Conservation (phyloP, 768 basidiomycete genomes). For the Podaxis sp. region DNA sequence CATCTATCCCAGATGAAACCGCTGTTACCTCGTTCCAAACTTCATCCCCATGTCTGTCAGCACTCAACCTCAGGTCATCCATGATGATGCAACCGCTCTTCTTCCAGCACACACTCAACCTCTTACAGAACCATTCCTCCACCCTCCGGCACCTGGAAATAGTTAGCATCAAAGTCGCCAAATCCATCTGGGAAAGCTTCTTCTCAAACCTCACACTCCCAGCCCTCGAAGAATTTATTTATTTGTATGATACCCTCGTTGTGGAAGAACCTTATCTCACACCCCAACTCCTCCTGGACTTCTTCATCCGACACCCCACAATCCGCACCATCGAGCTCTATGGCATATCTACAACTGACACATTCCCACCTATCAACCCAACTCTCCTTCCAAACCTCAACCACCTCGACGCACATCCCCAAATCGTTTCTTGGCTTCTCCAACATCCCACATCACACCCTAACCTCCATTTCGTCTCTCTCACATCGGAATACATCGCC, state of each 20-base stretch:
- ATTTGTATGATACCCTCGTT: neutral
- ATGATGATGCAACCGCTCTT: slow-evolving; percentile 2
- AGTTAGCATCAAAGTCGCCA: neutral
- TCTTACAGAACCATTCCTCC: neutral
- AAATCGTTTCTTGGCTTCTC: slow-evolving; percentile 1
- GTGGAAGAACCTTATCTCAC: neutral
- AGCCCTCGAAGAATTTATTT: neutral
- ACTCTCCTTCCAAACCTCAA: neutral
- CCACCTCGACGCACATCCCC: neutral
- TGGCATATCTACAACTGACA: neutral
- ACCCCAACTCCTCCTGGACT: neutral
- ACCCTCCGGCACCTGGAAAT: neutral
- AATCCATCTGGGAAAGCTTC: neutral
- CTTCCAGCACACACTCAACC: slow-evolving; percentile 1
- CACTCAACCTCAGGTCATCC: neutral
- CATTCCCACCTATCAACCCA: neutral
- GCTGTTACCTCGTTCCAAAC: neutral
- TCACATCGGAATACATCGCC: neutral
- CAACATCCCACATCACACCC: neutral
- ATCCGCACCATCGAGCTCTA: neutral
- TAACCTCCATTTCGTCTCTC: neutral
- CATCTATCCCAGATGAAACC: neutral
- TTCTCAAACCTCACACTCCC: neutral
- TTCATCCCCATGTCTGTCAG: neutral
- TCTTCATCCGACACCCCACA: neutral